Base-by-base conservation (phyloP, 192 early-diverging fungal species). In the Phlyctochytrium bullatum region DNA sequence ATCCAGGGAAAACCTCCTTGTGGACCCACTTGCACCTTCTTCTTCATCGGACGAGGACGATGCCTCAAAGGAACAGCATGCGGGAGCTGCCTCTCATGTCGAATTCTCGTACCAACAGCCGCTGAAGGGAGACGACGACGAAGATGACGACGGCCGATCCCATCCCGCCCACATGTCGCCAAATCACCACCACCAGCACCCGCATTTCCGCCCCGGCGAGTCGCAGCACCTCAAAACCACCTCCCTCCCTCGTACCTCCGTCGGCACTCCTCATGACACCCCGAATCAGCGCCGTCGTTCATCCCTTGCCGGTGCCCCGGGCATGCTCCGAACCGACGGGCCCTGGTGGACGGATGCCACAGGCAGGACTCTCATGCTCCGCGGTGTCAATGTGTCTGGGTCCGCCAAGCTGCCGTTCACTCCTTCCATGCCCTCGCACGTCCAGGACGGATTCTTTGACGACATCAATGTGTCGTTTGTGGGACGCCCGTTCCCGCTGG, bases 361-460 rank as follows among this genome's bases (percentile, higher is more conserved):
- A 16, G 88, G 87, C 23, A 73, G 90, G 35, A 86, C 81, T 1
- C 34, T 89, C 27, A 52, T 90, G 36, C 69, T 92, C 58, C 84
- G 90, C 32, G 90, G 90, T 50, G 88, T 92, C 53, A 92, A 92
- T 60, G 54, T 92, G 16, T 89, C 86, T 56, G 90, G 89, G 23
- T 83, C 76, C 32, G 81, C 83, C 1, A 92, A 92, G 66, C 69
- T 88, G 23, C 90, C 90, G 3, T 74, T 62, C 35, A 50, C 40
- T 27, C 78, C 78, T 32, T 36, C 53, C 17, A 27, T 74, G 30
- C 76, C 76, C 2, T 76, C 78, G 53, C 78, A 80, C 59, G 58
- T 60, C 14, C 3, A 33, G 32, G 64, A 85, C 10, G 81, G 79
- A 1, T 92, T 92, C 66, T 92, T 89, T 71, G 84, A 92, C 50